These are phyloP conservation scores for Pleoardoris graminearum DNA, from an alignment of 2,329 filamentous ascomycete genomes.

Conservation along the genomic window DNA sequence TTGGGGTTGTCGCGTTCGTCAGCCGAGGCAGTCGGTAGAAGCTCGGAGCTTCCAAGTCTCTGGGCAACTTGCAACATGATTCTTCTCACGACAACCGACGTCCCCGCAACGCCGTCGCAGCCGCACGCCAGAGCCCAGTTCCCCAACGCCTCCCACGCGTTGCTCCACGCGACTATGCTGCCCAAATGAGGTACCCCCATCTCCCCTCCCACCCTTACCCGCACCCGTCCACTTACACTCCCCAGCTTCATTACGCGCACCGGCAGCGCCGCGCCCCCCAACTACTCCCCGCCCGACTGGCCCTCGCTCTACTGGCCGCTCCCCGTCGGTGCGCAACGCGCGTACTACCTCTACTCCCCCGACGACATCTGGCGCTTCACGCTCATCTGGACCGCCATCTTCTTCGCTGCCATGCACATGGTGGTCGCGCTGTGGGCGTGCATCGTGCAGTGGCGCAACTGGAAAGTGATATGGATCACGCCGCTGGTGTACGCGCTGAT, in stretches of 20 bases:
- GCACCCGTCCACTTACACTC: slow-evolving; percentile 6
- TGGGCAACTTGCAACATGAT: background rate
- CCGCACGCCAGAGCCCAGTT: background rate
- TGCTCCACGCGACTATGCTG: slow-evolving; percentile 22
- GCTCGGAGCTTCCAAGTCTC: slow-evolving; percentile 3
- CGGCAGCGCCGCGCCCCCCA: slow-evolving; percentile 54
- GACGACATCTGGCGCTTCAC: slow-evolving; percentile 86
- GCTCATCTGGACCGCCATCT: slow-evolving; percentile 80
- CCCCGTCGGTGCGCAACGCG: slow-evolving; percentile 58
- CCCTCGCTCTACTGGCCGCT: slow-evolving; percentile 81
- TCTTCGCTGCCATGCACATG: slow-evolving; percentile 75
- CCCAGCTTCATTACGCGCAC: slow-evolving; percentile 51
- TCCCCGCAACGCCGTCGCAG: background rate
- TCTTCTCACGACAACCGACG: background rate
- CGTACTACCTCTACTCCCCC: slow-evolving; percentile 71
- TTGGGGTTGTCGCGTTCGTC: slow-evolving; percentile 10
- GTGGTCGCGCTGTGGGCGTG: slow-evolving; percentile 72
- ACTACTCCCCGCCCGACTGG: slow-evolving; percentile 72
- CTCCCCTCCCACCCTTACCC: background rate
- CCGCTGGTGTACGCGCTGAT: slow-evolving; percentile 72
- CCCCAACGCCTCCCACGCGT: background rate
- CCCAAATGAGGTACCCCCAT: slow-evolving; percentile 36
- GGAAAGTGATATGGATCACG: slow-evolving; percentile 68
- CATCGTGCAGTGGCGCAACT: slow-evolving; percentile 65
- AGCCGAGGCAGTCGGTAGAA: slow-evolving; percentile 32